A percentile compares a stretch with the other conserved stretches of the same genome.
Conservation (phyloP, 371 early-diverging fungal species). For the Haplosporangium sp. region DNA sequence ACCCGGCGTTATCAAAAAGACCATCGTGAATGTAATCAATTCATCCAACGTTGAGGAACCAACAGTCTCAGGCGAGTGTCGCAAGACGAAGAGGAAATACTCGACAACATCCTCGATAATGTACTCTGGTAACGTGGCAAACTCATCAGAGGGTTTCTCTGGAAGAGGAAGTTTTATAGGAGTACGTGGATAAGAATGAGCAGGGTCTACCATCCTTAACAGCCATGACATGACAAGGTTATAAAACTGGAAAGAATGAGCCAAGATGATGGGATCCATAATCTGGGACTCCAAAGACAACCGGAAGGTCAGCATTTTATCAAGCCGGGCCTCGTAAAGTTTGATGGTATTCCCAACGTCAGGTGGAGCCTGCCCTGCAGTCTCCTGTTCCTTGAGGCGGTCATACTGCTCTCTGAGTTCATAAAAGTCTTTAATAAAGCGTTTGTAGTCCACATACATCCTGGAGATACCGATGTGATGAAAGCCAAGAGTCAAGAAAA, state of each 20-base stretch:
- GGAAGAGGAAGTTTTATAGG: constrained; percentile 64
- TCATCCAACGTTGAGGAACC: constrained; percentile 72
- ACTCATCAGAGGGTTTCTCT: constrained; percentile 62
- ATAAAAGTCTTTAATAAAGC: constrained; percentile 72
- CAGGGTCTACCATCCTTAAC: constrained; percentile 71
- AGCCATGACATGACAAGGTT: constrained; percentile 88
- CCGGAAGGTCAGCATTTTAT: constrained; percentile 70
- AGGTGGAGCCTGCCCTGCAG: constrained; percentile 57
- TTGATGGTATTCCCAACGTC: constrained; percentile 68
- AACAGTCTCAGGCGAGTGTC: constrained; percentile 72
- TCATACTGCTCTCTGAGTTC: constrained; percentile 72
- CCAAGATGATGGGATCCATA: constrained; percentile 75
- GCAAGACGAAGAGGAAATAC: constrained; percentile 73
- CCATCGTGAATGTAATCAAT: constrained; percentile 82
- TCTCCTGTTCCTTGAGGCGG: constrained; percentile 63
- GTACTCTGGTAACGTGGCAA: constrained; percentile 92
- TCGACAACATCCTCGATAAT: constrained; percentile 90
- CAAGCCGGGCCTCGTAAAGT: constrained; percentile 64
- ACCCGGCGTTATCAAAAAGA: constrained; percentile 78
- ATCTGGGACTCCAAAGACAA: constrained; percentile 83
- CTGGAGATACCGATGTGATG: constrained; percentile 87
- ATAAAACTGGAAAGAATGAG: constrained; percentile 78
- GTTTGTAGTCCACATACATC: constrained; percentile 74
- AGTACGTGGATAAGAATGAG: constrained; percentile 62
- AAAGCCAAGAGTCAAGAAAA: constrained; percentile 81